Evolutionary conservation across 2,329 filamentous ascomycete genomes (phyloP).

Genomic region (Drechslerella stenobrocha): DNA sequence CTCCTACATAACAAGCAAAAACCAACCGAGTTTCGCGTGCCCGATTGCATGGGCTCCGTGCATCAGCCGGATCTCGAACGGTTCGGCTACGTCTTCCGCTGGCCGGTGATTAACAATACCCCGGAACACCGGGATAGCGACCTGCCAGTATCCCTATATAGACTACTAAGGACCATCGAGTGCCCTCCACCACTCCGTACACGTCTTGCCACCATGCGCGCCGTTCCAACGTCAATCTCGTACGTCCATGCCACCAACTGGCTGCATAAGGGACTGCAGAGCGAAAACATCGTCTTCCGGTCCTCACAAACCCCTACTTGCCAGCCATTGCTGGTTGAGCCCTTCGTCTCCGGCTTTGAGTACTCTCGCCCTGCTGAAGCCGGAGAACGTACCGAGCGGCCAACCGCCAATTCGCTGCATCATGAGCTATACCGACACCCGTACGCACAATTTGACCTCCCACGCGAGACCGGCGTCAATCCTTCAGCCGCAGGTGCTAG

Average conservation of each 20-base stretch:
- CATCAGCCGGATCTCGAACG: slow-evolving; percentile 15
- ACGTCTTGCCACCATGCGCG: slow-evolving; percentile 61
- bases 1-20: slow-evolving; percentile 17
- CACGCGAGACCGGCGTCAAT: slow-evolving; percentile 52
- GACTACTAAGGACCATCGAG: slow-evolving; percentile 11
- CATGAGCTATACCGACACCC: slow-evolving; percentile 62
- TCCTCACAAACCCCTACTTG: background rate
- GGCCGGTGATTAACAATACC: slow-evolving; percentile 1
- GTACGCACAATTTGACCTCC: slow-evolving; percentile 54
- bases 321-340: slow-evolving; percentile 54
- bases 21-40: slow-evolving; percentile 16
- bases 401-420: slow-evolving; percentile 57
- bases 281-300: slow-evolving; percentile 61
- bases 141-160: slow-evolving; percentile 11
- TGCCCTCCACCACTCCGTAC: slow-evolving; percentile 56
- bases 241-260: slow-evolving; percentile 63
- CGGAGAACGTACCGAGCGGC: slow-evolving; percentile 61
- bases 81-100: slow-evolving; percentile 23
- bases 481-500: slow-evolving; percentile 5
- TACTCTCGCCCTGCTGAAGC: slow-evolving; percentile 61
- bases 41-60: slow-evolving; percentile 16
- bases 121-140: background rate
- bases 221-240: slow-evolving; percentile 61
- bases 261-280: slow-evolving; percentile 65
- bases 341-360: slow-evolving; percentile 62